Conservation (phyloP, 2,329 filamentous ascomycete genomes). For the Colletotrichum sp. region DNA sequence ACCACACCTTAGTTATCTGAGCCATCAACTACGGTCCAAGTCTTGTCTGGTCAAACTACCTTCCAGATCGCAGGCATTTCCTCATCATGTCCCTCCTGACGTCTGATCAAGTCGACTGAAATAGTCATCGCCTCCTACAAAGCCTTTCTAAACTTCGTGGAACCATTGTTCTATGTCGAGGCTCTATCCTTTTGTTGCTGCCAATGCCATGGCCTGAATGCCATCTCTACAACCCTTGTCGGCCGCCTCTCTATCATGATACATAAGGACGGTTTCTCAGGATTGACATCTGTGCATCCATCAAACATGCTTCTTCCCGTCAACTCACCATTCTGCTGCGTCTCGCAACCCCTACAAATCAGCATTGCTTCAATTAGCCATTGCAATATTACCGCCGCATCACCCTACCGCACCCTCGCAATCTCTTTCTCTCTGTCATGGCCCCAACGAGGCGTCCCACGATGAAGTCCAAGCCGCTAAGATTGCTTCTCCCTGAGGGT, state of each 20-base stretch:
- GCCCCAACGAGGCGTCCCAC: not conserved
- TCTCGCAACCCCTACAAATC: not conserved
- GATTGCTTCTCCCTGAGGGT: not conserved
- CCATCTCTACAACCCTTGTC: not conserved
- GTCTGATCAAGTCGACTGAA: not conserved
- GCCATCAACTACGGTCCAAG: not conserved
- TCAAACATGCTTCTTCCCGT: not conserved
- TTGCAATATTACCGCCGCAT: not conserved
- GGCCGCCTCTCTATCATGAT: not conserved
- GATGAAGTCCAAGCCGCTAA: not conserved
- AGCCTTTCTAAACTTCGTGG: not conserved
- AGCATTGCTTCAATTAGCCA: not conserved
- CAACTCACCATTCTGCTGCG: not conserved
- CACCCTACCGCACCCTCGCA: not conserved
- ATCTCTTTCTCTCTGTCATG: not conserved
- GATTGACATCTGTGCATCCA: not conserved
- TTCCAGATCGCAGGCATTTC: not conserved
- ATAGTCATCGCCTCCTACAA: not conserved
- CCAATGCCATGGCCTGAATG: not conserved
- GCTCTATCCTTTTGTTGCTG: not conserved
- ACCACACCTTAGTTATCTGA: not conserved
- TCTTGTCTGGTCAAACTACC: not conserved
- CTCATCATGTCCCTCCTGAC: not conserved
- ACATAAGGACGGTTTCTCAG: not conserved
- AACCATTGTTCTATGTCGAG: not conserved